A percentile compares a stretch with the other conserved stretches of the same genome.
These are phyloP conservation scores for Dendryphion nanum DNA, from an alignment of 2,329 filamentous ascomycete species.

Conservation along the genomic window DNA sequence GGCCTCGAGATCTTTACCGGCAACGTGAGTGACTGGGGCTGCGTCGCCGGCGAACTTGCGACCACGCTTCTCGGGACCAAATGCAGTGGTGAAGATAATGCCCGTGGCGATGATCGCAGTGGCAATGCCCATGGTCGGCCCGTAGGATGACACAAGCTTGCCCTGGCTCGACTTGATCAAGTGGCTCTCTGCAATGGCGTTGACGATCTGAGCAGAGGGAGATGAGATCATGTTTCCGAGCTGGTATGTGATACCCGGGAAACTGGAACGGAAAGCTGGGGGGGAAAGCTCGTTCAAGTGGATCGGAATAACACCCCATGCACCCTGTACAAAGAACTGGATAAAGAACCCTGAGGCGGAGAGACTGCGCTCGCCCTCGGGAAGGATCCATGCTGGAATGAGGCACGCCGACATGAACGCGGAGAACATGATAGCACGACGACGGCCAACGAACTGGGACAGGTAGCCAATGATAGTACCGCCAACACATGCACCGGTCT, in stretches of 20 bases:
- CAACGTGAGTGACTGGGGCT: conserved; percentile 47
- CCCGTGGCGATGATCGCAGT: conserved; percentile 74
- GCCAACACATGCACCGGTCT: conserved; percentile 72
- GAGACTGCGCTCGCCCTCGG: conserved; percentile 57
- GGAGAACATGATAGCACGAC: conserved; percentile 63
- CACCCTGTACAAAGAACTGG: conserved; percentile 54
- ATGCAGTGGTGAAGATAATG: conserved; percentile 64
- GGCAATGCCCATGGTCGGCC: conserved; percentile 71
- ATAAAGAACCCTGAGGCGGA: conserved; percentile 67
- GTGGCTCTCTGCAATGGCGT: conserved; percentile 62
- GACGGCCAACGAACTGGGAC: conserved; percentile 73
- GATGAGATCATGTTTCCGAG: conserved; percentile 73
- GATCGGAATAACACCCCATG: conserved; percentile 52
- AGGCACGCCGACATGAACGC: conserved; percentile 60
- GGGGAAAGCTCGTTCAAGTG: conserved; percentile 74
- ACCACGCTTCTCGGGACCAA: conserved; percentile 74
- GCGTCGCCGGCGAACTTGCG: conserved; percentile 64
- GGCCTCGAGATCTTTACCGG: conserved; percentile 31
- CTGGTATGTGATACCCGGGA: conserved; percentile 72
- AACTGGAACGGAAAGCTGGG: conserved; percentile 66
- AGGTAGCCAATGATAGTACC: conserved; percentile 72
- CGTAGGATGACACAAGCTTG: conserved; percentile 65
- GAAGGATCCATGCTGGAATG: conserved; percentile 71
- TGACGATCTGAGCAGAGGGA: conserved; percentile 74
- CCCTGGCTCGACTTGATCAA: conserved; percentile 55